phyloP scores from a whole-genome alignment of 1,284 basidiomycete genomes.

The Vanrija pseudolonga region DNA sequence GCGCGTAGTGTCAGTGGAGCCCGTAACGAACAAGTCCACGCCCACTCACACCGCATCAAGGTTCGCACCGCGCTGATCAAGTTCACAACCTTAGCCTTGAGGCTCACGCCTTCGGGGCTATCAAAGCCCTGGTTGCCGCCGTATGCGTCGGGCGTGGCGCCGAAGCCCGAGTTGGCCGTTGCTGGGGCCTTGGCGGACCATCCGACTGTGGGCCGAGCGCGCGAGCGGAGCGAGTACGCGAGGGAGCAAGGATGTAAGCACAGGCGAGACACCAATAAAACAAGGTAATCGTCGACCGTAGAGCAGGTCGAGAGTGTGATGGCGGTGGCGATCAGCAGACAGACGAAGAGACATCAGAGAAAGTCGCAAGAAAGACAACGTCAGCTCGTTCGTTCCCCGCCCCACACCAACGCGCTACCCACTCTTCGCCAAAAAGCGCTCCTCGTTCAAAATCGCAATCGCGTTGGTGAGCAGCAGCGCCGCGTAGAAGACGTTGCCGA shows the following conservation, averaged over 20 bases:
- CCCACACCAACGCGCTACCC: conserved; percentile 49
- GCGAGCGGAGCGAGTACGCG: no score
- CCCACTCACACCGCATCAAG: conserved; percentile 82
- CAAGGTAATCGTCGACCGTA: no score
- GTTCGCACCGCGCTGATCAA: conserved; percentile 91
- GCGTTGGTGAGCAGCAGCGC: conserved; percentile 81
- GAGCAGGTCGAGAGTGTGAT: no score
- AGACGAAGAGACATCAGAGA: no score
- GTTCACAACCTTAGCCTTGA: conserved; percentile 84
- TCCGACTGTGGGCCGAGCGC: no score
- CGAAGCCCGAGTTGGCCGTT: conserved; percentile 42
- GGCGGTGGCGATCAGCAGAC: conserved; percentile 2
- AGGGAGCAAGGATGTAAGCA: no score
- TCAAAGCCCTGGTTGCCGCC: conserved; percentile 41
- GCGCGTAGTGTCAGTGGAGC: conserved; percentile 11
- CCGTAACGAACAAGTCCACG: background rate
- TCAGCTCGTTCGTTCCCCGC: no score
- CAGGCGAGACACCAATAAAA: no score
- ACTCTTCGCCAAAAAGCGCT: conserved; percentile 91
- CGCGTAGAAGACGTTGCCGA: conserved; percentile 50
- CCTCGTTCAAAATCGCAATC: conserved; percentile 89
- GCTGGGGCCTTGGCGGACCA: conserved; percentile 71
- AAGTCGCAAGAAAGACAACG: no score
- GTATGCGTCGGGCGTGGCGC: conserved; percentile 37
- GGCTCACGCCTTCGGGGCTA: conserved; percentile 56